These are phyloP conservation scores for Coleophoma cylindrospora DNA, from an alignment of 2,329 filamentous ascomycete species.

Conservation along the genomic window DNA sequence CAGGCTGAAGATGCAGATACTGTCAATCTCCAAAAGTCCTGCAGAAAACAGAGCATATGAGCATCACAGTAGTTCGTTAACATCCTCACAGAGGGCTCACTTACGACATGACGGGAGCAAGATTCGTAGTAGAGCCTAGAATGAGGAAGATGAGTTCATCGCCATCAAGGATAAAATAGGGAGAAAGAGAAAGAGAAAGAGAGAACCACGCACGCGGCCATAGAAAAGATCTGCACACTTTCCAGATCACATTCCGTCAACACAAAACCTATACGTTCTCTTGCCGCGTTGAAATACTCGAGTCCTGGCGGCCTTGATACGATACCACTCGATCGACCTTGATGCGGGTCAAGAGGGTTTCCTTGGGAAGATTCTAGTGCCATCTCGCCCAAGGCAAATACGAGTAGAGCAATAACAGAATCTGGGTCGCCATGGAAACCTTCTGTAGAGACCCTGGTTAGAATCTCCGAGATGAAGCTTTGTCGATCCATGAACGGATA, in stretches of 20 bases:
- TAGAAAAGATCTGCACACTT: slow-evolving; percentile 51
- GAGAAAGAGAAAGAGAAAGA: background rate
- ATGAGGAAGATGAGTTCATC: slow-evolving; percentile 1
- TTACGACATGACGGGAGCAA: slow-evolving; percentile 45
- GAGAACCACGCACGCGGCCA: slow-evolving; percentile 42
- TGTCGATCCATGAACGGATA: slow-evolving; percentile 55
- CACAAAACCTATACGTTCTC: slow-evolving; percentile 53
- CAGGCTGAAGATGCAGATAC: slow-evolving; percentile 51
- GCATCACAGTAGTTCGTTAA: background rate
- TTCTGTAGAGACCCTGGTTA: slow-evolving; percentile 39
- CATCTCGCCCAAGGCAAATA: slow-evolving; percentile 54
- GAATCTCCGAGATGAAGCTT: slow-evolving; percentile 41
- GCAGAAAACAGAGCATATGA: background rate
- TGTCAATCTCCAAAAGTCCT: slow-evolving; percentile 58
- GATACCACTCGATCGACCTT: slow-evolving; percentile 42
- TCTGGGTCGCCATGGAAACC: slow-evolving; percentile 44
- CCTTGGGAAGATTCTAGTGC: slow-evolving; percentile 46
- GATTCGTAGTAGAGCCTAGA: slow-evolving; percentile 46
- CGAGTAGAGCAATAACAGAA: slow-evolving; percentile 49
- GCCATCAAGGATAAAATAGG: background rate
- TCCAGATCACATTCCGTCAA: slow-evolving; percentile 50
- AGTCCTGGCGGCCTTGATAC: slow-evolving; percentile 48
- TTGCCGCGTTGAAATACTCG: slow-evolving; percentile 56
- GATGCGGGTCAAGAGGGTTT: slow-evolving; percentile 36
- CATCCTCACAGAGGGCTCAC: slow-evolving; percentile 10